These are phyloP conservation scores for Lupinus albus DNA, from an alignment of 306 rosid species.

Conservation along the genomic window DNA sequence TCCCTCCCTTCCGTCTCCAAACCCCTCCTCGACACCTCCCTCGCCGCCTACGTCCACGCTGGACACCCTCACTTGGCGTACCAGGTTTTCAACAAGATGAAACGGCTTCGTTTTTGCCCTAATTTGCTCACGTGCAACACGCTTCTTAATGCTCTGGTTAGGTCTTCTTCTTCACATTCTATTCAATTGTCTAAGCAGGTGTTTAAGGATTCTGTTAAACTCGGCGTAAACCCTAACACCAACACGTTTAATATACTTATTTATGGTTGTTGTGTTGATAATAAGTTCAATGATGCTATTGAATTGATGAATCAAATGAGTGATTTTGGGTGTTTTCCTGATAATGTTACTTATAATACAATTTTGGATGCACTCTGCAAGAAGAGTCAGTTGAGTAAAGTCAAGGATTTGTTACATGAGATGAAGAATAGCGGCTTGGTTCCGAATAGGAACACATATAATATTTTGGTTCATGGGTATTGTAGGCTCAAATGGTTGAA, in stretches of 20 bases:
- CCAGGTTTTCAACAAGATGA: conserved; percentile 72
- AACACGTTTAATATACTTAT: conserved; percentile 71
- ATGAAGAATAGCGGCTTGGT: conserved; percentile 63
- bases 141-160: conserved; percentile 61
- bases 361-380: conserved; percentile 64
- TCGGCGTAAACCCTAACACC: conserved; percentile 51
- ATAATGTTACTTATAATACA: conserved; percentile 75
- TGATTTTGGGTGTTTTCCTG: conserved; percentile 62
- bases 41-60: conserved; percentile 66
- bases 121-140: conserved; percentile 75
- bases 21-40: conserved; percentile 66
- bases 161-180: conserved; percentile 52
- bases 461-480: conserved; percentile 80
- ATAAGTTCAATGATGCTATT: conserved; percentile 54
- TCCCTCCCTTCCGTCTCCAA: conserved; percentile 39
- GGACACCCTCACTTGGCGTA: conserved; percentile 59
- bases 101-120: conserved; percentile 50
- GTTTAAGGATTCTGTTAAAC: too few species aligned
- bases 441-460: conserved; percentile 65
- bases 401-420: conserved; percentile 60
- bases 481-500: conserved; percentile 73
- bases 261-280: conserved; percentile 59
- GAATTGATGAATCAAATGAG: conserved; percentile 53
- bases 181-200: conserved; percentile 46
- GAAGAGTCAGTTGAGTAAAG: conserved; percentile 60